phyloP scores from a whole-genome alignment of 164 flowering plant species.

The Pachysandra terminalis region DNA sequence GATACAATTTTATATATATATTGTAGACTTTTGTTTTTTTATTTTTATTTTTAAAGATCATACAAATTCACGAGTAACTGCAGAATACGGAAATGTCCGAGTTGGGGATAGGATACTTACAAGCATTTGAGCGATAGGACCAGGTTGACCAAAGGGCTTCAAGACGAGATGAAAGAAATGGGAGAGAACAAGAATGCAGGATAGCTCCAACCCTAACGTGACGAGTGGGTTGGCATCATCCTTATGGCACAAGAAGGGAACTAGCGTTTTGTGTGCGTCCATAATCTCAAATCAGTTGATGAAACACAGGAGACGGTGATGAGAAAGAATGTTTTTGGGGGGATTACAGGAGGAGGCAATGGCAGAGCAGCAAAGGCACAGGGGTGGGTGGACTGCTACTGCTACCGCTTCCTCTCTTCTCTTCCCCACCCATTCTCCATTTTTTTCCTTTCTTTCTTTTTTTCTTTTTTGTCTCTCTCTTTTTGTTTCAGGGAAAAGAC shows the following conservation, averaged over 20 bases:
- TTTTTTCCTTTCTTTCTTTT: neutral
- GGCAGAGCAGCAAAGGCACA: too few species aligned
- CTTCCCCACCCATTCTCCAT: too few species aligned
- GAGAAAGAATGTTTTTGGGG: too few species aligned
- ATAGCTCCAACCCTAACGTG: constrained; percentile 34
- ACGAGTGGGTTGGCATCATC: constrained; percentile 33
- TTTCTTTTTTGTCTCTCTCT: too few species aligned
- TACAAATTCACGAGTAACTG: neutral
- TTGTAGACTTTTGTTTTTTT: too few species aligned
- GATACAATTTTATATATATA: too few species aligned
- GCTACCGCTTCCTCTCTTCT: too few species aligned
- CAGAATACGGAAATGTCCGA: neutral
- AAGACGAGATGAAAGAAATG: constrained; percentile 52
- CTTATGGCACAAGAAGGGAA: neutral
- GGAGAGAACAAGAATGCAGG: constrained; percentile 51
- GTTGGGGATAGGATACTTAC: constrained; percentile 35
- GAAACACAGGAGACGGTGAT: neutral
- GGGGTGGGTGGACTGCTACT: too few species aligned
- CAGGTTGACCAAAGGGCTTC: constrained; percentile 55
- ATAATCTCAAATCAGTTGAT: neutral
- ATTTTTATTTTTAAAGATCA: too few species aligned
- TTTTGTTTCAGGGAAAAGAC: too few species aligned
- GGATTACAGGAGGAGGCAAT: too few species aligned
- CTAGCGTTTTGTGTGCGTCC: neutral
- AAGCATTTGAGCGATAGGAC: constrained; percentile 60